Conservation (phyloP, 1,284 basidiomycete genomes). For the Tausonia pullulans region DNA sequence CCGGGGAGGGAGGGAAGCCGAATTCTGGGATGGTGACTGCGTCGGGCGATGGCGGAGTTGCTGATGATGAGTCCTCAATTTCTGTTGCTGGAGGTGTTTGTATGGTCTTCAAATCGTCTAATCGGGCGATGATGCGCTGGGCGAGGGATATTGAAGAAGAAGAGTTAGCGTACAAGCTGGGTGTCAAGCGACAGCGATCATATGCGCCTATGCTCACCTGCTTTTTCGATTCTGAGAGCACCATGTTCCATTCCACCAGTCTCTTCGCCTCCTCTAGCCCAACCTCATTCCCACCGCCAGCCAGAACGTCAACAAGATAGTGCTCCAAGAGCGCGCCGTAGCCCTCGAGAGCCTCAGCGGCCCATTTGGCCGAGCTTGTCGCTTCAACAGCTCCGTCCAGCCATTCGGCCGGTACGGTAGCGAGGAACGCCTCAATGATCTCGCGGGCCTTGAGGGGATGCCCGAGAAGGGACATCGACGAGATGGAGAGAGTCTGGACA, state of each 20-base stretch:
- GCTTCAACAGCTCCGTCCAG: background rate
- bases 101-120: too few species aligned
- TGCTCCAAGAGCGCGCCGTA: constrained; percentile 1
- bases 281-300: background rate
- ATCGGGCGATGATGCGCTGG: too few species aligned
- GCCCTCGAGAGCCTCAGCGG: background rate
- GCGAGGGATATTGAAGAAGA: too few species aligned
- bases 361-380: background rate
- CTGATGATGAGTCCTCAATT: background rate
- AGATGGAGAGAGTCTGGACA: background rate
- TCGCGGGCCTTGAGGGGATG: background rate
- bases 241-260: constrained; percentile 2
- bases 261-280: constrained; percentile 4
- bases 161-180: too few species aligned
- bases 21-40: too few species aligned
- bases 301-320: constrained; percentile 6
- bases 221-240: background rate
- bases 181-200: too few species aligned
- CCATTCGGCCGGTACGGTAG: background rate
- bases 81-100: too few species aligned
- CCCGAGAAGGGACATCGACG: background rate
- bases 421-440: background rate
- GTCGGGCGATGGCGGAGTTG: background rate
- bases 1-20: too few species aligned
- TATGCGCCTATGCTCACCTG: background rate